Conservation (phyloP, 2,329 filamentous ascomycete genomes). For the Colletotrichum sp. region DNA sequence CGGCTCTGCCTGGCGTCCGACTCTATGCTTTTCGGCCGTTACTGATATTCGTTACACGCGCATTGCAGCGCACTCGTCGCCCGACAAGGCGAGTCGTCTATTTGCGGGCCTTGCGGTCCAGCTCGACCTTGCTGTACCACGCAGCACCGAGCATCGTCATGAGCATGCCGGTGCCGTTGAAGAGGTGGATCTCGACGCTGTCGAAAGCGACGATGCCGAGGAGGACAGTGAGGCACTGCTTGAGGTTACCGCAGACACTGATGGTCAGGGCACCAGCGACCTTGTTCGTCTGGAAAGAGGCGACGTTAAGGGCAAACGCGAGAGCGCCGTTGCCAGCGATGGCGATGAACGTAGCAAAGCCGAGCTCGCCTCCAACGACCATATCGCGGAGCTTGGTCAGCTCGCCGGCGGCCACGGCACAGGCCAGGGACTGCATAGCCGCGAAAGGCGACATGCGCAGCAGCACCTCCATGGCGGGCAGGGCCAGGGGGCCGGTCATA, state of each 20-base stretch:
- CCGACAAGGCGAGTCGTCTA: neutral
- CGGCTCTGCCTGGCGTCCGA: conserved; percentile 2
- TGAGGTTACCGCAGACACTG: conserved; percentile 64
- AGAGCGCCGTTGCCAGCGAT: conserved; percentile 57
- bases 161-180: conserved; percentile 61
- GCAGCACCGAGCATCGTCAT: conserved; percentile 60
- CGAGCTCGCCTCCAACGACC: conserved; percentile 37
- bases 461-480: conserved; percentile 65
- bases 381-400: conserved; percentile 43
- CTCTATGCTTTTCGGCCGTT: conserved; percentile 18
- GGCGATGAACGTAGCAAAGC: conserved; percentile 40
- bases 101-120: conserved; percentile 47
- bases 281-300: conserved; percentile 64
- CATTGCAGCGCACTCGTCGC: neutral
- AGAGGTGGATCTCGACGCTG: conserved; percentile 48
- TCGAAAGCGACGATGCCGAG: conserved; percentile 59
- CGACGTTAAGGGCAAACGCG: conserved; percentile 61
- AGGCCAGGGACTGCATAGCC: conserved; percentile 57
- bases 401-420: conserved; percentile 59
- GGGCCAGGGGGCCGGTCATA: conserved; percentile 64
- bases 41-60: conserved; percentile 19
- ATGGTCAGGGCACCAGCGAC: conserved; percentile 62
- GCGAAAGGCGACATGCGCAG: conserved; percentile 67
- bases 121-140: conserved; percentile 63
- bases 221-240: conserved; percentile 61